A percentile compares a stretch with the other conserved stretches of the same genome.
These are phyloP conservation scores for Apiospora kogelbergensis DNA, from an alignment of 2,329 filamentous ascomycete genomes.

Conservation along the genomic window DNA sequence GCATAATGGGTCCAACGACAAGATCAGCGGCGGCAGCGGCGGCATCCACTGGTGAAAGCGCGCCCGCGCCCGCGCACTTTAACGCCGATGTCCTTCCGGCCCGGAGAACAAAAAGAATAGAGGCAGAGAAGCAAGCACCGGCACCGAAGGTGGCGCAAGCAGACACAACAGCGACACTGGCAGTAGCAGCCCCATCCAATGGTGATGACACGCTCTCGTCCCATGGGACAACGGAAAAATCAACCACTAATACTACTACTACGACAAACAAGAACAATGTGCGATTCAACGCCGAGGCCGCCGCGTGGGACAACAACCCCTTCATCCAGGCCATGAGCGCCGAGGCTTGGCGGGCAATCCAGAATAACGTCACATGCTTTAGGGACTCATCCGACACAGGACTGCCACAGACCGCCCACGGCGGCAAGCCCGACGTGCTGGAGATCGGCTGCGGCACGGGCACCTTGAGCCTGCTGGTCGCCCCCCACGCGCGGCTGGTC, in stretches of 20 bases:
- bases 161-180: neutral
- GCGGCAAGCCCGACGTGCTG: constrained; percentile 42
- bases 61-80: no score
- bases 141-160: no score
- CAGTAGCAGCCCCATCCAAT: neutral
- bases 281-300: constrained; percentile 46
- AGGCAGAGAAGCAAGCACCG: no score
- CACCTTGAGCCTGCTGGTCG: constrained; percentile 48
- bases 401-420: no score
- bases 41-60: no score
- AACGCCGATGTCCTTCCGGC: no score
- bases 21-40: neutral
- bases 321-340: constrained; percentile 45
- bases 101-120: no score
- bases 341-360: constrained; percentile 45
- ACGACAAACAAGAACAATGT: constrained; percentile 30
- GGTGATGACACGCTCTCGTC: neutral
- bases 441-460: constrained; percentile 60
- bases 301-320: constrained; percentile 39
- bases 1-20: neutral
- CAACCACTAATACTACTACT: neutral
- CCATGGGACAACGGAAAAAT: neutral
- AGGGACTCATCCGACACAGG: constrained; percentile 19
- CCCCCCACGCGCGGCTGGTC: constrained; percentile 46
- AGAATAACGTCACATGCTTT: constrained; percentile 34